These are phyloP conservation scores for Hordeum pubiflorum DNA, from an alignment of 202 grass and related monocot species.

Conservation along the genomic window DNA sequence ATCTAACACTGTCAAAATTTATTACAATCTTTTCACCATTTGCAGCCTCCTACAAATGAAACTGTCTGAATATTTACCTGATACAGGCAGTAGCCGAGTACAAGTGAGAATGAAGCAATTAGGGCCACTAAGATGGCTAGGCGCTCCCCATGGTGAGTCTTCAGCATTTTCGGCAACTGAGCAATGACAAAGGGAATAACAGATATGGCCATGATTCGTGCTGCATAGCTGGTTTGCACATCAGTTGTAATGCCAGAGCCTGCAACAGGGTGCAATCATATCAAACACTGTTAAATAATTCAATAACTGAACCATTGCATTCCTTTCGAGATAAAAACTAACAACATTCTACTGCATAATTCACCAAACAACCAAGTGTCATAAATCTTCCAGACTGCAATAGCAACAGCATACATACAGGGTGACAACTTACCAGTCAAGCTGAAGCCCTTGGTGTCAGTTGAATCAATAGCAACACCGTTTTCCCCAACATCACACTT, in stretches of 20 bases:
- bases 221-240: slow-evolving; percentile 78
- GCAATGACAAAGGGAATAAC: slow-evolving; percentile 78
- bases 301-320: neutral
- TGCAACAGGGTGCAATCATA: slow-evolving; percentile 13
- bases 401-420: neutral
- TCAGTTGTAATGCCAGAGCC: slow-evolving; percentile 74
- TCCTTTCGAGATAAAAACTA: neutral
- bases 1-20: slow-evolving; percentile 16
- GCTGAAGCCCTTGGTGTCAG: slow-evolving; percentile 52
- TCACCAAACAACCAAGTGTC: neutral
- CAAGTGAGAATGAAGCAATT: slow-evolving; percentile 47
- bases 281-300: neutral
- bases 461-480: slow-evolving; percentile 38
- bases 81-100: slow-evolving; percentile 74
- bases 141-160: slow-evolving; percentile 43
- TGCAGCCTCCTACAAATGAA: neutral
- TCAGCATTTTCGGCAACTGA: slow-evolving; percentile 75
- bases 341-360: neutral
- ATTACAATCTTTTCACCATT: neutral
- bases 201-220: slow-evolving; percentile 88
- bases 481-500: slow-evolving; percentile 69
- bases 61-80: slow-evolving; percentile 48
- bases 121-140: slow-evolving; percentile 61
- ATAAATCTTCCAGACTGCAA: neutral
- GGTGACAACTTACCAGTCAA: slow-evolving; percentile 52